These are phyloP conservation scores for Fusarium dlaminii DNA, from an alignment of 2,329 filamentous ascomycete species.

Conservation along the genomic window DNA sequence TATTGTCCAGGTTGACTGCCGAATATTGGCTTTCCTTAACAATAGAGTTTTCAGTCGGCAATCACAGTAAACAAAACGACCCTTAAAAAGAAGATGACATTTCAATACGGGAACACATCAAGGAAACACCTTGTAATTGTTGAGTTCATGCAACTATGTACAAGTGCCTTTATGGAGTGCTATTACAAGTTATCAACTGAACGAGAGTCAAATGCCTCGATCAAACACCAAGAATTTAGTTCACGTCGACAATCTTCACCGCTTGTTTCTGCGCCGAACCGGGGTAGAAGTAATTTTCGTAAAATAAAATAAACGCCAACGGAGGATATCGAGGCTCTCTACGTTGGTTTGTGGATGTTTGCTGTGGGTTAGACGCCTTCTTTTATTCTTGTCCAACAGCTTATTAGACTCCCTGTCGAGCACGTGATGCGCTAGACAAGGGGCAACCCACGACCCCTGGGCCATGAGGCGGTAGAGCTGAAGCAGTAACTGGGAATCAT, in stretches of 20 bases:
- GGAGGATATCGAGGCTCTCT: constrained; percentile 2
- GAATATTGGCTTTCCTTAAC: not conserved
- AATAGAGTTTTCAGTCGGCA: constrained; percentile 12
- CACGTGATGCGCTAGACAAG: constrained; percentile 25
- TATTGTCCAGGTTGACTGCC: not conserved
- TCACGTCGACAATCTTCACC: constrained; percentile 1
- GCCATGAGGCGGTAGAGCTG: constrained; percentile 15
- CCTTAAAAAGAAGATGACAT: constrained; percentile 2
- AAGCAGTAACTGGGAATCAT: constrained; percentile 2
- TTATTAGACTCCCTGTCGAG: constrained; percentile 10
- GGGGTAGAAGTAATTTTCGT: not conserved
- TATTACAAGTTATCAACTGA: not conserved
- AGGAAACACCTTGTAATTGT: not conserved
- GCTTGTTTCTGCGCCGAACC: not conserved
- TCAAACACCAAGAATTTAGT: not conserved
- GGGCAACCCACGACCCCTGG: constrained; percentile 1
- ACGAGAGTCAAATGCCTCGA: not conserved
- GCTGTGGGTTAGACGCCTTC: not conserved
- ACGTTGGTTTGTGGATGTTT: constrained; percentile 2
- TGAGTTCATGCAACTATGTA: not conserved
- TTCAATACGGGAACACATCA: not conserved
- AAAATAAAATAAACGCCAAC: not conserved
- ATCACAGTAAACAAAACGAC: not conserved
- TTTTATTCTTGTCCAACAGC: not conserved
- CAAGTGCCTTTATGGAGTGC: not conserved